Conservation (phyloP, 176 grass and related monocot genomes). For the Phoenix roebelenii region DNA sequence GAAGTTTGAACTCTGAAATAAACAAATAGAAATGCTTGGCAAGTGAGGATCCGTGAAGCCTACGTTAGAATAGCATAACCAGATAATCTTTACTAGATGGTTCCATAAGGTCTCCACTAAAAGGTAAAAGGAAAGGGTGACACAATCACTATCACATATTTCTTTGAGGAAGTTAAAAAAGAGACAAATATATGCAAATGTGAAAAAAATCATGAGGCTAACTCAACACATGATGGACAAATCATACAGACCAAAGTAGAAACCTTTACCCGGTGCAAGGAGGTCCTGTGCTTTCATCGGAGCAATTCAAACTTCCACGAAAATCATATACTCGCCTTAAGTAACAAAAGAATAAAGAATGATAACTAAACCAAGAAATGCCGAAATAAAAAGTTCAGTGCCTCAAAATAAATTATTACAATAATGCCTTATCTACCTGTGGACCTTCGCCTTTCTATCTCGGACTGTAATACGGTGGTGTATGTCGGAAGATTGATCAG, state of each 20-base stretch:
- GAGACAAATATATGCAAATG: too few species aligned
- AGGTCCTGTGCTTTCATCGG: conserved; percentile 77
- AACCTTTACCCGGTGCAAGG: conserved; percentile 82
- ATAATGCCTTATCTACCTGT: conserved; percentile 35
- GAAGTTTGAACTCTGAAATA: too few species aligned
- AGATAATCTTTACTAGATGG: too few species aligned
- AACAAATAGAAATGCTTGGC: too few species aligned
- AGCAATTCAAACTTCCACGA: conserved; percentile 70
- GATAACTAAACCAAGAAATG: not conserved
- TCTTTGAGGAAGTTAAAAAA: too few species aligned
- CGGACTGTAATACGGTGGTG: conserved; percentile 90
- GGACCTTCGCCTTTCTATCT: conserved; percentile 76
- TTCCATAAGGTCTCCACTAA: too few species aligned
- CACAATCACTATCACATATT: too few species aligned
- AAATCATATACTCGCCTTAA: conserved; percentile 69
- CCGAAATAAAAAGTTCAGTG: not conserved
- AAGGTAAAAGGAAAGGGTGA: too few species aligned
- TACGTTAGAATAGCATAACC: too few species aligned
- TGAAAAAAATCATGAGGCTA: too few species aligned
- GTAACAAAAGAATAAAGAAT: conserved; percentile 11
- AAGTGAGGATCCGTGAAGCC: too few species aligned
- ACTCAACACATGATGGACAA: too few species aligned
- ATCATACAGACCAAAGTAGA: not conserved
- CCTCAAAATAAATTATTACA: not conserved
- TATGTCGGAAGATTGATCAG: conserved; percentile 83